These are phyloP conservation scores for Mallotus nudiflorus DNA, from an alignment of 345 rosid genomes.

Conservation along the genomic window DNA sequence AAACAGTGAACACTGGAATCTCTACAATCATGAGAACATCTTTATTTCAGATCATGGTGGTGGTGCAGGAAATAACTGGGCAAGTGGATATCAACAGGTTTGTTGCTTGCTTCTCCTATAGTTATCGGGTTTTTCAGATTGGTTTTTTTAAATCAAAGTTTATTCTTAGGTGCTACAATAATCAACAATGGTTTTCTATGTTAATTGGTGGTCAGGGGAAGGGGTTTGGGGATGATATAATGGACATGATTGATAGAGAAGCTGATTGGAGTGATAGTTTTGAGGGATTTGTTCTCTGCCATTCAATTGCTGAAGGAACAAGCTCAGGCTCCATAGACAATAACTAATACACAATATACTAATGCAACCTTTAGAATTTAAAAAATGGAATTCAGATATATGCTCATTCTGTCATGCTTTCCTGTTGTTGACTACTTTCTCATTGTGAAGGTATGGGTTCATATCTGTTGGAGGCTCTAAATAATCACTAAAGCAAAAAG, in stretches of 20 bases:
- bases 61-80: slow-evolving; percentile 99
- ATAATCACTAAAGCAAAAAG: slow-evolving; percentile 98
- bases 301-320: slow-evolving; percentile 96
- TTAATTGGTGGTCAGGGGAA: slow-evolving; percentile 66
- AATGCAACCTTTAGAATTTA: too few relatives aligned
- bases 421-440: slow-evolving; percentile 13
- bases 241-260: slow-evolving; percentile 98
- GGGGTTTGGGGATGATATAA: slow-evolving; percentile 90
- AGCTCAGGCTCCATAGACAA: slow-evolving; percentile 71
- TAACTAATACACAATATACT: background rate
- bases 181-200: slow-evolving; percentile 5
- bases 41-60: slow-evolving; percentile 90
- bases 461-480: slow-evolving; percentile 86
- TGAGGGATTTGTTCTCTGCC: slow-evolving; percentile 94
- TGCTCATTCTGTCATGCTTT: background rate
- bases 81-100: slow-evolving; percentile 99
- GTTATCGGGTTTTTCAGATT: background rate
- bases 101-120: slow-evolving; percentile 2
- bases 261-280: slow-evolving; percentile 99
- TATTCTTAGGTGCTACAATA: too few relatives aligned
- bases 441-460: slow-evolving; percentile 90
- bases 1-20: slow-evolving; percentile 84
- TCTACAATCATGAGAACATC: slow-evolving; percentile 92
- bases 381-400: background rate
- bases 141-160: too few relatives aligned